Evolutionary conservation across 1,284 basidiomycete genomes (phyloP), one percentile per base, ranked within the genome.

Genomic region (Melampsora larici-populina): DNA sequence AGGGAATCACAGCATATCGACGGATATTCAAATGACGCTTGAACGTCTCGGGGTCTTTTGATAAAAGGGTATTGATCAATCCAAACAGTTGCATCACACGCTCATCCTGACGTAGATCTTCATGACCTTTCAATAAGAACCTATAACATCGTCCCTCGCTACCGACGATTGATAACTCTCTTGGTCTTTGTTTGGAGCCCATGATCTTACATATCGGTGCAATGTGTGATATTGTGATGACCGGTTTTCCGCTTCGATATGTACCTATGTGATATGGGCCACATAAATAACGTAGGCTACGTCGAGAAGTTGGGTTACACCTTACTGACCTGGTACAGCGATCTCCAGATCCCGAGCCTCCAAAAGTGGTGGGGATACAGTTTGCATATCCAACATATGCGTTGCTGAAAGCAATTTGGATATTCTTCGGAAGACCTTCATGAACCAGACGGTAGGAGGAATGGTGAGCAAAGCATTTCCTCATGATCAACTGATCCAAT

Each of bases 31-130:
- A 87, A 80, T 95, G 92, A 40, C 97, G 89, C 87, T 97, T 97
- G 88, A 97, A 98, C 83, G 92, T 94, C 83, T 93, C 90, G 29
- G 94, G 92, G 83, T 99, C 96, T 62, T 93, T 90, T 18, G 92
- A 91, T 24, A 99, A 89, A 0, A 99, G 86, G 0, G 93, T 97
- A 84, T 99, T 99, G 83, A 99, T 92, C 71, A 99, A 89, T 78
- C 96, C 93, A 85, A 99, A 99, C 15, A 99, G 88, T 84, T 99
- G 97, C 97, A 99, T 99, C 79, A 99, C 97, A 79, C 97, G 89
- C 84, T 99, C 97, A 84, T 99, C 97, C 85, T 99, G 97, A 71
- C 97, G 93, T 80, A 99, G 87, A 86, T 99, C 97, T 85, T 99
- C 97, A 85, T 98, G 96, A n/a, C 93, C 92, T 87, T 99, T 99